Conservation (phyloP, 345 rosid genomes). For the Melaleuca alternifolia region DNA sequence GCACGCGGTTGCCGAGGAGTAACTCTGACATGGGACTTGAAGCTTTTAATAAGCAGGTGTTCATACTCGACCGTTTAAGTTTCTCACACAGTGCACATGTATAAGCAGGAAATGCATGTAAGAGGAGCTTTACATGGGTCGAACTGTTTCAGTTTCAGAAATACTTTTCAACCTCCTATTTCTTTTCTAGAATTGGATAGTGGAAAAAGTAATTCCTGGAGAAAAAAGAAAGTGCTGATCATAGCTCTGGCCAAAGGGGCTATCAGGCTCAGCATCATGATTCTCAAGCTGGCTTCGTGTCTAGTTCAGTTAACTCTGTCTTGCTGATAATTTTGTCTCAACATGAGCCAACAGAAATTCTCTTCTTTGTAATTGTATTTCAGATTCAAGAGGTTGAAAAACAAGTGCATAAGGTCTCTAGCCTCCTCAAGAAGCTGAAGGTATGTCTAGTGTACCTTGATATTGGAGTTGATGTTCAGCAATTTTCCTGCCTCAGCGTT, state of each 20-base stretch:
- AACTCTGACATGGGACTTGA: constrained; percentile 56
- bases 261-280: not conserved
- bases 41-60: constrained; percentile 59
- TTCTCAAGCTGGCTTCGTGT: not conserved
- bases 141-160: not conserved
- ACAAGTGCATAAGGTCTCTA: constrained; percentile 40
- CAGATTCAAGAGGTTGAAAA: constrained; percentile 64
- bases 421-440: constrained; percentile 50
- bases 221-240: not conserved
- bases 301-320: not conserved
- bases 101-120: not conserved
- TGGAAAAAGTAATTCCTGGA: not conserved
- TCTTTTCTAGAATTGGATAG: not conserved
- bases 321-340: not conserved
- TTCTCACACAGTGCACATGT: not conserved
- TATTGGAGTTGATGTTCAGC: not conserved
- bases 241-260: not conserved
- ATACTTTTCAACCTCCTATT: not conserved
- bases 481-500: not conserved
- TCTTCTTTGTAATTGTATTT: not conserved
- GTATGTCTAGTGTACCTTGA: constrained; percentile 12
- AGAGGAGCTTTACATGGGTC: not conserved
- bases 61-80: not conserved
- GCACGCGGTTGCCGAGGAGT: constrained; percentile 21
- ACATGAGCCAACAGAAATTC: not conserved